phyloP scores from a whole-genome alignment of 345 rosid species.

The Citropsis articulata region DNA sequence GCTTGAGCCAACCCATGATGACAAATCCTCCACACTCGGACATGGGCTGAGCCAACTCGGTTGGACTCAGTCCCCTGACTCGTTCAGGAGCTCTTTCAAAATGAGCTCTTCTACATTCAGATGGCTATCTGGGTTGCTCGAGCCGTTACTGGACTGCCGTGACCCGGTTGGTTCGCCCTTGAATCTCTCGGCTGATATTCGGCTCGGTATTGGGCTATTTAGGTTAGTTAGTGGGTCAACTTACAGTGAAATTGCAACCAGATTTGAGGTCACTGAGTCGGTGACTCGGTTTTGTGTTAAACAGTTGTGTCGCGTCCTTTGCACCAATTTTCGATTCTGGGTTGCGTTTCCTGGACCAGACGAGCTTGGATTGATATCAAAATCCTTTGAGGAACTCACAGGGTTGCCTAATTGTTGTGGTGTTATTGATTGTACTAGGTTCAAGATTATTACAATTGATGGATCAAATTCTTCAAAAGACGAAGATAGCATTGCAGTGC shows the following conservation, averaged over 20 bases:
- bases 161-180: slow-evolving; percentile 56
- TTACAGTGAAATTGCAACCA: slow-evolving; percentile 42
- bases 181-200: slow-evolving; percentile 55
- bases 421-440: slow-evolving; percentile 48
- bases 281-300: slow-evolving; percentile 58
- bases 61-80: slow-evolving; percentile 34
- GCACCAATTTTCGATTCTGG: slow-evolving; percentile 78
- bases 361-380: slow-evolving; percentile 47
- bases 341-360: slow-evolving; percentile 46
- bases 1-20: slow-evolving; percentile 28
- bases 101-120: slow-evolving; percentile 59
- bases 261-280: slow-evolving; percentile 58
- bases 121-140: slow-evolving; percentile 69
- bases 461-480: slow-evolving; percentile 7
- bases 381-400: slow-evolving; percentile 37
- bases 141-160: slow-evolving; percentile 67
- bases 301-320: slow-evolving; percentile 63
- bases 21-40: not conserved
- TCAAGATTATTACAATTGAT: slow-evolving; percentile 27
- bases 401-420: slow-evolving; percentile 73
- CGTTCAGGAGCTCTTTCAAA: slow-evolving; percentile 41
- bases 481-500: slow-evolving; percentile 42
- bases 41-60: slow-evolving; percentile 23
- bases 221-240: slow-evolving; percentile 51
- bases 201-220: slow-evolving; percentile 61